Base-by-base conservation (phyloP, 768 basidiomycete species). In the Coprinopsis marcescibilis region DNA sequence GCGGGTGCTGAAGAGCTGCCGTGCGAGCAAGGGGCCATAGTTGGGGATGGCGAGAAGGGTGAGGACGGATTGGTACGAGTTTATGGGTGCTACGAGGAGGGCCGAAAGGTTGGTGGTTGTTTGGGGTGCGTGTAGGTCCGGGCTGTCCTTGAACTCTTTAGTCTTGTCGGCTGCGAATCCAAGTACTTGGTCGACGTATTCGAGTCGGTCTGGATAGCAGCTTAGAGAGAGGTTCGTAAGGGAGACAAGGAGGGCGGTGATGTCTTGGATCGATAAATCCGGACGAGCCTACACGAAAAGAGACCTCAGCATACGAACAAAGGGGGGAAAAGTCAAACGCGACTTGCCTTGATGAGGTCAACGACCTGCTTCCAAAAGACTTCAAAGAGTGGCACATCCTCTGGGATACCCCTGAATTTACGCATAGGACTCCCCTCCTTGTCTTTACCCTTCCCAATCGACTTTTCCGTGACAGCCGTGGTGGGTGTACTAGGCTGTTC, bases 311-410 rank as follows among this genome's bases (percentile, higher is more conserved):
- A n/a, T n/a, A n/a, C n/a, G n/a, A n/a, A n/a, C n/a, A n/a, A n/a
- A n/a, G n/a, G n/a, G n/a, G n/a, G n/a, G n/a, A n/a, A n/a, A n/a
- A n/a, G n/a, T n/a, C n/a, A n/a, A n/a, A n/a, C n/a, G n/a, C n/a
- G n/a, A n/a, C n/a, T n/a, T n/a, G n/a, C n/a, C 93, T 94, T 96
- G 73, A 99, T 94, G 21, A 99, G 79, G 61, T 96, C 87, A 10
- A 98, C 94, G 4, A 98, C 91, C 62, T 99, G 96, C 53, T 88
- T 84, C 95, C 96, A 99, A 63, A 98, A 99, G 10, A 98, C 93
- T 61, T 99, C 96, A 52, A 99, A 99, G 43, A 99, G 66, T 59
- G 86, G 89, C 19, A 96, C 96, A 54, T 97, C 78, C 61, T 93
- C 89, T 6, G 96, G 96, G 34, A 98, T 83, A 15, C 96, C 96